phyloP scores from a whole-genome alignment of 2,329 filamentous ascomycete genomes.

The Colletotrichum sp. region DNA sequence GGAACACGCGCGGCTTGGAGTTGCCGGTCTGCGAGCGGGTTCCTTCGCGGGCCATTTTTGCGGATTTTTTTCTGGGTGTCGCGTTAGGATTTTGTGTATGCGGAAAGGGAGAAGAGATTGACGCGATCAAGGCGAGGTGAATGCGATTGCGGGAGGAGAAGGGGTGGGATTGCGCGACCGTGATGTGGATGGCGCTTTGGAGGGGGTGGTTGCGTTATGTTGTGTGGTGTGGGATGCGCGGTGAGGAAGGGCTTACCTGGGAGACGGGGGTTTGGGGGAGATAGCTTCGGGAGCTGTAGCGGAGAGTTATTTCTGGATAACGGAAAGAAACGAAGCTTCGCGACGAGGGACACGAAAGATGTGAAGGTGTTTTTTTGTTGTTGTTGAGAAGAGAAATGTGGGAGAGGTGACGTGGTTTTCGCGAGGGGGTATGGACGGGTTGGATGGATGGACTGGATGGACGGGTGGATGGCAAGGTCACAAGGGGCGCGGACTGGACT shows the following conservation, averaged over 20 bases:
- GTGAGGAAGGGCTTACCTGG: neutral
- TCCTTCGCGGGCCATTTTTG: slow-evolving; percentile 53
- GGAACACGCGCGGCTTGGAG: slow-evolving; percentile 58
- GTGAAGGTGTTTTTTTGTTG: neutral
- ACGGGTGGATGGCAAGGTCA: neutral
- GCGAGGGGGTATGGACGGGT: neutral
- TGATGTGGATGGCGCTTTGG: neutral
- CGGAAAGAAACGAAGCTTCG: neutral
- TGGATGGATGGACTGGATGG: neutral
- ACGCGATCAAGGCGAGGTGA: neutral
- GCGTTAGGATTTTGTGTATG: neutral
- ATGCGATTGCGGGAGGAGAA: neutral
- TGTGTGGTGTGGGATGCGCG: neutral
- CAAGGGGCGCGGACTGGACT: neutral
- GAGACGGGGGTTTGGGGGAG: neutral
- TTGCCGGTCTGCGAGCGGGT: slow-evolving; percentile 58
- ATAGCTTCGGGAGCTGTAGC: neutral
- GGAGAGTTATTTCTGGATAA: neutral
- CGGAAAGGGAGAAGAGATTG: neutral
- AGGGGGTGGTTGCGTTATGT: neutral
- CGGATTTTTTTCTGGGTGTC: neutral
- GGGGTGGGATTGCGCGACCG: neutral
- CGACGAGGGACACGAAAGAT: neutral
- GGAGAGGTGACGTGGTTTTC: neutral
- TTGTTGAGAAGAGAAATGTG: neutral